phyloP scores from a whole-genome alignment of 2,329 filamentous ascomycete genomes.

The Ceratocystis alfenasii region DNA sequence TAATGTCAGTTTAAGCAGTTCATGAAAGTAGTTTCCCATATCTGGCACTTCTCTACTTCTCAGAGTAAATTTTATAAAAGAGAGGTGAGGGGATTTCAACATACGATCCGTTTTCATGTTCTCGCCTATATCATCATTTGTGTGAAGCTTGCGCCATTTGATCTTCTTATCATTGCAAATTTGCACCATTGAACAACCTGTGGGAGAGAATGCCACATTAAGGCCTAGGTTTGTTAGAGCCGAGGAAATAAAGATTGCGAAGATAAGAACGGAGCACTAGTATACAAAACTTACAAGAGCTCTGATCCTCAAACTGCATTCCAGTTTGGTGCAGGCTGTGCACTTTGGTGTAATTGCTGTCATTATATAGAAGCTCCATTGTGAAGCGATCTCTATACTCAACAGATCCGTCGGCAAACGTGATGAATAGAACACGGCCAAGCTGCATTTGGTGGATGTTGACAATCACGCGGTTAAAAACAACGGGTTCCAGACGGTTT shows the following conservation, averaged over 20 bases:
- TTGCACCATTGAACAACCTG: conserved; percentile 46
- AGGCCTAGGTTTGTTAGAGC: conserved; percentile 33
- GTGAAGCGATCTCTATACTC: conserved; percentile 67
- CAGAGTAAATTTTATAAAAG: too few species aligned
- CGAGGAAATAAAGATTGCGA: not conserved
- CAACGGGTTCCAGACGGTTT: conserved; percentile 54
- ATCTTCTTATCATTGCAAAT: conserved; percentile 47
- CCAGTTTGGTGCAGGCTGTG: conserved; percentile 64
- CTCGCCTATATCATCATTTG: conserved; percentile 37
- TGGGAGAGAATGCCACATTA: conserved; percentile 50
- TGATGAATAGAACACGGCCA: conserved; percentile 59
- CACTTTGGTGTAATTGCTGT: conserved; percentile 52
- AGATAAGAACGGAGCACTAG: not conserved
- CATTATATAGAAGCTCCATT: conserved; percentile 55
- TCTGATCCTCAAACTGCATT: conserved; percentile 55
- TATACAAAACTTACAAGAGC: conserved; percentile 41
- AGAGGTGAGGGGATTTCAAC: not conserved
- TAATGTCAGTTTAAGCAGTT: conserved; percentile 1
- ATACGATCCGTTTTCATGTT: conserved; percentile 19
- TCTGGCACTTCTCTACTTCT: too few species aligned
- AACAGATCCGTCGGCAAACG: conserved; percentile 67
- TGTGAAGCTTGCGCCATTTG: conserved; percentile 46
- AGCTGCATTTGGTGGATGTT: conserved; percentile 56
- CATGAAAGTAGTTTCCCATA: not conserved
- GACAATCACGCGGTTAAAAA: conserved; percentile 55